These are phyloP conservation scores for Oryza glaberrima DNA, from an alignment of 176 grass and related monocot species.

Conservation along the genomic window DNA sequence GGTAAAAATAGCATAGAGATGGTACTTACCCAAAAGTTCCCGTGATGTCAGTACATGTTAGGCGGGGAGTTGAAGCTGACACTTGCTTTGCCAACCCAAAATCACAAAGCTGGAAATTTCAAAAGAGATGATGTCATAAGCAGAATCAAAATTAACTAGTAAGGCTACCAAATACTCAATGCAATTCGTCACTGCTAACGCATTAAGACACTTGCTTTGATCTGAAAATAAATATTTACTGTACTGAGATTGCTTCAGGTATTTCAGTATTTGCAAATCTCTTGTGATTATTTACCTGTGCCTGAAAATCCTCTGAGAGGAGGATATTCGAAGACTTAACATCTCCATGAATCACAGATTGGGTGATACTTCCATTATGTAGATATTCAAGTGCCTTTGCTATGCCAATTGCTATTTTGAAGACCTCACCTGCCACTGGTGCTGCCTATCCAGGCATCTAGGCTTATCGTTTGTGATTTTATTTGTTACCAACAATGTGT, in stretches of 20 bases:
- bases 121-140: slow-evolving; percentile 39
- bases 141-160: slow-evolving; percentile 19
- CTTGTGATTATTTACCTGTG: slow-evolving; percentile 64
- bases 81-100: slow-evolving; percentile 93
- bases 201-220: not conserved
- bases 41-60: slow-evolving; percentile 81
- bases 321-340: slow-evolving; percentile 97
- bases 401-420: slow-evolving; percentile 67
- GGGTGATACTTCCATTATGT: slow-evolving; percentile 54
- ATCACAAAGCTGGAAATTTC: slow-evolving; percentile 80
- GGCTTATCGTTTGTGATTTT: too few relatives aligned
- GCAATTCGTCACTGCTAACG: slow-evolving; percentile 24
- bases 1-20: not conserved
- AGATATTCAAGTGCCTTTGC: slow-evolving; percentile 87
- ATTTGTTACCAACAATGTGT: too few relatives aligned
- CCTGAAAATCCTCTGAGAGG: slow-evolving; percentile 75
- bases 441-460: too few relatives aligned
- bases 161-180: not conserved
- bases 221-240: not conserved
- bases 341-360: slow-evolving; percentile 89
- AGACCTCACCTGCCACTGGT: too few relatives aligned
- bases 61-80: slow-evolving; percentile 64
- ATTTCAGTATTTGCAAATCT: slow-evolving; percentile 20
- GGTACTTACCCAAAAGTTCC: slow-evolving; percentile 92
- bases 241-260: not conserved